A percentile compares a stretch with the other conserved stretches of the same genome.
phyloP scores from a whole-genome alignment of 306 rosid species.

The Vigna trinervia region DNA sequence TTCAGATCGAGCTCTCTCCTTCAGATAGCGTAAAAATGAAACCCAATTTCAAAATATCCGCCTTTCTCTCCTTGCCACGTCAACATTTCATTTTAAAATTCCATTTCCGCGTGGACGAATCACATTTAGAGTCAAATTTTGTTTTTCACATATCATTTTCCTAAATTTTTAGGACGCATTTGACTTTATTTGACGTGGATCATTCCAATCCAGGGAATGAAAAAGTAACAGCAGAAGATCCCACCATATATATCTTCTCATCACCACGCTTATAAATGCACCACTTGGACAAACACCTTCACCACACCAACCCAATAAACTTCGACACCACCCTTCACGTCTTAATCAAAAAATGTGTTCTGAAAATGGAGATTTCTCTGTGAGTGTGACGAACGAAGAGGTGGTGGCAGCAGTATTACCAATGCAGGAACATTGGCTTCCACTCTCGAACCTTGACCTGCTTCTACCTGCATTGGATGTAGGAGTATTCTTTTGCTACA shows the following conservation, averaged over 20 bases:
- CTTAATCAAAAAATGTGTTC: conserved; percentile 16
- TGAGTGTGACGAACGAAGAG: conserved; percentile 53
- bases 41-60: too few relatives aligned
- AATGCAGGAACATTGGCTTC: conserved; percentile 72
- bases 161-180: too few relatives aligned
- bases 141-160: too few relatives aligned
- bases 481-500: conserved; percentile 75
- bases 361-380: conserved; percentile 39
- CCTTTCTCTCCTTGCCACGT: too few relatives aligned
- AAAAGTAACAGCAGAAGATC: neutral
- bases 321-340: neutral
- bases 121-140: too few relatives aligned
- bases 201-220: neutral
- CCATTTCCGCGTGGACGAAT: too few relatives aligned
- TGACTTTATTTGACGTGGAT: too few relatives aligned
- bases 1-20: too few relatives aligned
- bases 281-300: neutral
- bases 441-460: conserved; percentile 81
- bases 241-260: neutral
- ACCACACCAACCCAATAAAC: neutral
- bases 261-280: neutral
- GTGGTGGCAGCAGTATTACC: conserved; percentile 69
- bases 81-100: too few relatives aligned
- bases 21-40: too few relatives aligned
- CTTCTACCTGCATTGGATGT: conserved; percentile 70